Base-by-base conservation (phyloP, 2,329 filamentous ascomycete species). In the Ophiostoma sp. region DNA sequence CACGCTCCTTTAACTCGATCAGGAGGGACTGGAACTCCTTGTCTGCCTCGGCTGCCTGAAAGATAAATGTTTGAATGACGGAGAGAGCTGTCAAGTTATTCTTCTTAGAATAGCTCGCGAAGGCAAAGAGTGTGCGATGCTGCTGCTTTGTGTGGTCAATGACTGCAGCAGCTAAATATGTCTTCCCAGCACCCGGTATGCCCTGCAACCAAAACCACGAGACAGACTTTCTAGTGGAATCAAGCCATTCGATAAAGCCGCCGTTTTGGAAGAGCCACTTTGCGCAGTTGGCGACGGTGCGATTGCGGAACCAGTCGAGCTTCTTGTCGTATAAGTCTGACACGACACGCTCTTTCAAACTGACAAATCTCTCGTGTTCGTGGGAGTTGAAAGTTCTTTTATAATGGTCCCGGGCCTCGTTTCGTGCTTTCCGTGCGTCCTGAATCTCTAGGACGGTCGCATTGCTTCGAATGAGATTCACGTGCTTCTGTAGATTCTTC, bases 161-260 rank as follows among this genome's bases (percentile, higher is more conserved):
- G 31, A 19, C 61, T 7, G 61, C 31, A 42, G 61, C 61, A 25
- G 61, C 31, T 45, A 66, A 36, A 66, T 66, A 66, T 9, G 61
- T 39, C 61, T 66, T 66, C n/a, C 61, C 61, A 25, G 61, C 33
- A 39, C 61, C 61, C 17, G 61, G 61, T 39, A 66, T 66, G 36
- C 61, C 61, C 31, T 39, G 31, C 61, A 66, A 42, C 31, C 31
- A 66, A 45, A 66, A 55, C 50, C 50, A 55, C 50, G 50, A 55
- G 50, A 55, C 50, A n/a, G 50, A 6, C 50, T 55, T 55, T 55
- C 25, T 55, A 6, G 50, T 55, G 50, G 50, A 28, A 25, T 66
- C 61, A 7, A 45, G 36, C 61, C 61, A 66, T 36, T 66, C n/a
- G 36, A 25, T 7, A 66, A 66, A 66, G n/a, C n/a, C 31, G 17